These are phyloP conservation scores for Cyclotella baltica DNA, from an alignment of 108 stramenopile genomes.

Conservation along the genomic window DNA sequence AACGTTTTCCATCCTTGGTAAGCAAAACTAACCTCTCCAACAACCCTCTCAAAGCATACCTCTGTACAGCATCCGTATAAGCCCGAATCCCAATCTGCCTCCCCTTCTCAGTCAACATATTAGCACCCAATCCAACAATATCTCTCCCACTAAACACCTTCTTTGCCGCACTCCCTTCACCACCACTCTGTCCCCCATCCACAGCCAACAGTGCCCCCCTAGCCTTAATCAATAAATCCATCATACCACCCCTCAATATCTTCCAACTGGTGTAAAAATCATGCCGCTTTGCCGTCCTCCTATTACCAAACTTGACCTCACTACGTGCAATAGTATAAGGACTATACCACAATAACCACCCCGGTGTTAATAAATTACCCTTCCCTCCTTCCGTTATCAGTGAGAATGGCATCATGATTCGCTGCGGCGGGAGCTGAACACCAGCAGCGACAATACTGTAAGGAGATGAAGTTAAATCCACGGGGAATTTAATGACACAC, in stretches of 20 bases:
- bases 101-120: conserved; percentile 65
- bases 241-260: conserved; percentile 67
- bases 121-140: conserved; percentile 69
- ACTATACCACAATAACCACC: conserved; percentile 87
- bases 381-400: conserved; percentile 66
- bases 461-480: conserved; percentile 83
- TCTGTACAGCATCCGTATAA: conserved; percentile 76
- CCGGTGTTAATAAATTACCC: conserved; percentile 86
- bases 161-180: conserved; percentile 8
- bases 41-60: conserved; percentile 80
- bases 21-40: conserved; percentile 44
- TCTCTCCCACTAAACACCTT: conserved; percentile 47
- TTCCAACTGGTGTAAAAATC: conserved; percentile 82
- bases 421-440: conserved; percentile 86
- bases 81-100: conserved; percentile 71
- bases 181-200: conserved; percentile 7
- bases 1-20: not conserved
- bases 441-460: conserved; percentile 95
- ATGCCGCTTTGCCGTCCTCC: conserved; percentile 78
- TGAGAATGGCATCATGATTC: conserved; percentile 90
- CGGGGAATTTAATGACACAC: conserved; percentile 88
- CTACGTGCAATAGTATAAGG: conserved; percentile 87
- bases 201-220: conserved; percentile 50
- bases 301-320: conserved; percentile 83
- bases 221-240: conserved; percentile 70